Conservation (phyloP, 1,139 yeast species). For the Suhomyces taliae region DNA sequence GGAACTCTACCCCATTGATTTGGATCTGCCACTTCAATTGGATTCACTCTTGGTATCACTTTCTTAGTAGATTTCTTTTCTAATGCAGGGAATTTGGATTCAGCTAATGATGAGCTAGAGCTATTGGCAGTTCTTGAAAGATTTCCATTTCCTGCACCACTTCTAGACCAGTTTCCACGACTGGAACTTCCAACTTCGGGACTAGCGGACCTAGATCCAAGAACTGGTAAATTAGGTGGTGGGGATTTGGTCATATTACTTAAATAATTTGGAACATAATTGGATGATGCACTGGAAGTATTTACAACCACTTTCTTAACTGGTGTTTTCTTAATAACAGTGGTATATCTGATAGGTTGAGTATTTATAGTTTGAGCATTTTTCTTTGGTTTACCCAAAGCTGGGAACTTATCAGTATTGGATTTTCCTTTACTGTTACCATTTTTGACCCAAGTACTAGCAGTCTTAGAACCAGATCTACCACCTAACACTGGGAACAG, state of each 20-base stretch:
- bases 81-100: constrained; percentile 41
- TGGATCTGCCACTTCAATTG: constrained; percentile 27
- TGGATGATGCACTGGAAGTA: constrained; percentile 20
- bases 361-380: constrained; percentile 17
- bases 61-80: constrained; percentile 36
- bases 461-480: constrained; percentile 8
- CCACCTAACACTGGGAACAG: constrained; percentile 36
- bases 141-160: constrained; percentile 1
- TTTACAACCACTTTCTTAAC: constrained; percentile 16
- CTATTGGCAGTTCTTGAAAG: constrained; percentile 1
- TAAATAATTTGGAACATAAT: constrained; percentile 34
- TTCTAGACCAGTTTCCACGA: constrained; percentile 12
- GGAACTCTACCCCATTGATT: constrained; percentile 25
- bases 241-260: constrained; percentile 20
- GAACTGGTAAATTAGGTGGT: constrained; percentile 17
- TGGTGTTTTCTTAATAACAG: constrained; percentile 31
- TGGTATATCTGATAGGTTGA: constrained; percentile 43
- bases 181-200: constrained; percentile 5
- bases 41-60: constrained; percentile 43
- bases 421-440: constrained; percentile 13
- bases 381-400: constrained; percentile 43
- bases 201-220: constrained; percentile 14
- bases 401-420: constrained; percentile 51
- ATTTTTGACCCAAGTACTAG: constrained; percentile 32
- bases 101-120: constrained; percentile 4